Conservation (phyloP, 176 grass and related monocot species). For the Areca catechu region DNA sequence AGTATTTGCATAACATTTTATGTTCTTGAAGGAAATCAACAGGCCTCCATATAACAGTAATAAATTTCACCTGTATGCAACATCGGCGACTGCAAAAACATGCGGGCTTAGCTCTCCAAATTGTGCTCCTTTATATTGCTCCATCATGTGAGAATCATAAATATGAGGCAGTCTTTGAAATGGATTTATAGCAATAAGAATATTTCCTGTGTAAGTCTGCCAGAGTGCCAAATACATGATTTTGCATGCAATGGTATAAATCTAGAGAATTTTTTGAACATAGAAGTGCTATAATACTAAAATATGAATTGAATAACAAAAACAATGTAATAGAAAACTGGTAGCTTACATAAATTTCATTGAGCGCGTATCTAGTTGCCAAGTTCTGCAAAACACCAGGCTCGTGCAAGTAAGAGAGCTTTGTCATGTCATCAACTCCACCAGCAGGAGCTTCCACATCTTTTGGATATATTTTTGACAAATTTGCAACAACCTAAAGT, state of each 20-base stretch:
- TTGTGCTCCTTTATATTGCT: slow-evolving; percentile 93
- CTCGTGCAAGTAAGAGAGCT: slow-evolving; percentile 95
- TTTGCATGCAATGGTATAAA: too few relatives aligned
- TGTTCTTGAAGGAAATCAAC: background rate
- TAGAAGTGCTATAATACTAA: background rate
- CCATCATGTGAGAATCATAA: slow-evolving; percentile 95
- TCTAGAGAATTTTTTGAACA: too few relatives aligned
- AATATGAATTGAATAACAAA: background rate
- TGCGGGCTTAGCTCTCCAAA: slow-evolving; percentile 96
- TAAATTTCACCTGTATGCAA: slow-evolving; percentile 63
- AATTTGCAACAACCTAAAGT: slow-evolving; percentile 51
- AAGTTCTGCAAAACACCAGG: slow-evolving; percentile 93
- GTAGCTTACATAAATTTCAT: slow-evolving; percentile 89
- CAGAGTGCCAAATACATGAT: slow-evolving; percentile 14
- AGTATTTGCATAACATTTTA: slow-evolving; percentile 19
- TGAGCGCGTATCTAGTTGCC: slow-evolving; percentile 84
- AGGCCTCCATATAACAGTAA: slow-evolving; percentile 6
- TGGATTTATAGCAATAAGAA: slow-evolving; percentile 96
- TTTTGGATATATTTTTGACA: slow-evolving; percentile 93
- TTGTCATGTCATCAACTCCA: slow-evolving; percentile 99
- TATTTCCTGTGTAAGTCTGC: slow-evolving; percentile 99
- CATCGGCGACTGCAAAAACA: slow-evolving; percentile 98
- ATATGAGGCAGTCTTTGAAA: slow-evolving; percentile 94
- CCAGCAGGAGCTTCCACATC: slow-evolving; percentile 92
- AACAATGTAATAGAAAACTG: background rate